Percentiles rank a stretch among this genome's conserved stretches.
Evolutionary conservation across 2,329 filamentous ascomycete genomes (phyloP).

Genomic region (Colletotrichum costaricense): DNA sequence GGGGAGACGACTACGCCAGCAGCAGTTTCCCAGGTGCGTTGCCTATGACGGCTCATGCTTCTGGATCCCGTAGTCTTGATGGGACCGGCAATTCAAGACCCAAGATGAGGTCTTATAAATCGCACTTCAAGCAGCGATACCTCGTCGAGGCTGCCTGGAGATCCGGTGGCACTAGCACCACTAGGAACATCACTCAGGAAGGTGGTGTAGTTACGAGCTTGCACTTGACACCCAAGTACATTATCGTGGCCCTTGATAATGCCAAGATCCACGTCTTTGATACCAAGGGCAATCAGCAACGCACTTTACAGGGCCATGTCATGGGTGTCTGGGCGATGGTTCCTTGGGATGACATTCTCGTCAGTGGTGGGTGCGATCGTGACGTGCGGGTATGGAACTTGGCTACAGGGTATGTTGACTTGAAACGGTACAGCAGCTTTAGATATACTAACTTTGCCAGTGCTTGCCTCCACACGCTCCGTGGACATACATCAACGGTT

Average conservation of each 20-base stretch:
- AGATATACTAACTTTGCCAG: slow-evolving; percentile 54
- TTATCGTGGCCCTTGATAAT: slow-evolving; percentile 97
- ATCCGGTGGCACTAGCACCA: slow-evolving; percentile 85
- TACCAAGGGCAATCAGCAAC: slow-evolving; percentile 86
- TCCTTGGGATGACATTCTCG: slow-evolving; percentile 93
- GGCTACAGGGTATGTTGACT: slow-evolving; percentile 79
- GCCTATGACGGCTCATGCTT: slow-evolving; percentile 48
- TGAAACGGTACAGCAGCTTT: not conserved
- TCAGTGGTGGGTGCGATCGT: slow-evolving; percentile 95
- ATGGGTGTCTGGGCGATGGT: slow-evolving; percentile 99
- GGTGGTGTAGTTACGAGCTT: slow-evolving; percentile 97
- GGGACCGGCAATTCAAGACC: slow-evolving; percentile 60
- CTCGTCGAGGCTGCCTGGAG: slow-evolving; percentile 98
- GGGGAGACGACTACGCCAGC: slow-evolving; percentile 42
- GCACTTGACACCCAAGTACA: slow-evolving; percentile 94
- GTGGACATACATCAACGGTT: slow-evolving; percentile 96
- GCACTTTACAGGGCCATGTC: slow-evolving; percentile 92
- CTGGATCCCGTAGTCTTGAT: slow-evolving; percentile 67
- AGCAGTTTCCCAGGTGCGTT: slow-evolving; percentile 59
- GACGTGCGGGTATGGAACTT: slow-evolving; percentile 98
- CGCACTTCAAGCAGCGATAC: slow-evolving; percentile 97
- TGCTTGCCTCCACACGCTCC: slow-evolving; percentile 81
- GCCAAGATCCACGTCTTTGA: slow-evolving; percentile 99
- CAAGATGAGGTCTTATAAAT: slow-evolving; percentile 87
- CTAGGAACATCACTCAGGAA: slow-evolving; percentile 92